Evolutionary conservation across 2,329 filamentous ascomycete genomes (phyloP).

Genomic region (Ilyonectria sp.): DNA sequence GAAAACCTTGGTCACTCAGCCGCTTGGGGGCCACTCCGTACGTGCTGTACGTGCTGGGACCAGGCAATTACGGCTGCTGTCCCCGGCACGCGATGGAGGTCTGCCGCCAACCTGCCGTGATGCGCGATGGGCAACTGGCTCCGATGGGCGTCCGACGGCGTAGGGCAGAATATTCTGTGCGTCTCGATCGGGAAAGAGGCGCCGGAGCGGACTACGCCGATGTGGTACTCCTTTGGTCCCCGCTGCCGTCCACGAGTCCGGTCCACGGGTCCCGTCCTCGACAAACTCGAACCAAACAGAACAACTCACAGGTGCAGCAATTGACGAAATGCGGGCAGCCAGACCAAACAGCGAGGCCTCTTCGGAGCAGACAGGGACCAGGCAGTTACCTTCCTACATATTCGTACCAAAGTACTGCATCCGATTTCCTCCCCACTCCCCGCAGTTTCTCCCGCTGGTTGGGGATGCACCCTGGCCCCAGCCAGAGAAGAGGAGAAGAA

Average conservation of each 20-base stretch:
- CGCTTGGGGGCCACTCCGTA: slow-evolving; percentile 2
- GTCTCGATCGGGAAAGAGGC: slow-evolving; percentile 34
- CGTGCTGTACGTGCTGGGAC: slow-evolving; percentile 15
- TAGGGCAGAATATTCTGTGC: slow-evolving; percentile 6
- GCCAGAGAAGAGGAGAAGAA: not conserved
- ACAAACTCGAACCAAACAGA: not conserved
- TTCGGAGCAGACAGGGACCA: slow-evolving; percentile 17
- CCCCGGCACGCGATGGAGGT: slow-evolving; percentile 19
- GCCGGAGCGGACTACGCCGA: slow-evolving; percentile 38
- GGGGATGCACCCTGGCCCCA: slow-evolving; percentile 6
- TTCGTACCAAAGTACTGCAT: slow-evolving; percentile 15
- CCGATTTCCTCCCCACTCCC: slow-evolving; percentile 14
- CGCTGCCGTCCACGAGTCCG: slow-evolving; percentile 6
- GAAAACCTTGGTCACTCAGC: slow-evolving; percentile 11
- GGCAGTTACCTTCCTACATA: slow-evolving; percentile 17
- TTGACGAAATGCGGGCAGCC: slow-evolving; percentile 13
- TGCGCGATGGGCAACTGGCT: slow-evolving; percentile 12
- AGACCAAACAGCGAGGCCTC: slow-evolving; percentile 2
- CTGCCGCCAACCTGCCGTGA: slow-evolving; percentile 2
- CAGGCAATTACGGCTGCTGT: slow-evolving; percentile 22
- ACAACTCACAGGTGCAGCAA: slow-evolving; percentile 6
- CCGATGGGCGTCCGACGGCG: slow-evolving; percentile 10
- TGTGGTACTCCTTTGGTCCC: slow-evolving; percentile 25
- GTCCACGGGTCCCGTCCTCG: not conserved
- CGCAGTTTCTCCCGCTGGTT: slow-evolving; percentile 10